A percentile compares a stretch with the other conserved stretches of the same genome.
These are phyloP conservation scores for Dothidotthia symphoricarpi DNA, from an alignment of 2,329 filamentous ascomycete species.

Conservation along the genomic window DNA sequence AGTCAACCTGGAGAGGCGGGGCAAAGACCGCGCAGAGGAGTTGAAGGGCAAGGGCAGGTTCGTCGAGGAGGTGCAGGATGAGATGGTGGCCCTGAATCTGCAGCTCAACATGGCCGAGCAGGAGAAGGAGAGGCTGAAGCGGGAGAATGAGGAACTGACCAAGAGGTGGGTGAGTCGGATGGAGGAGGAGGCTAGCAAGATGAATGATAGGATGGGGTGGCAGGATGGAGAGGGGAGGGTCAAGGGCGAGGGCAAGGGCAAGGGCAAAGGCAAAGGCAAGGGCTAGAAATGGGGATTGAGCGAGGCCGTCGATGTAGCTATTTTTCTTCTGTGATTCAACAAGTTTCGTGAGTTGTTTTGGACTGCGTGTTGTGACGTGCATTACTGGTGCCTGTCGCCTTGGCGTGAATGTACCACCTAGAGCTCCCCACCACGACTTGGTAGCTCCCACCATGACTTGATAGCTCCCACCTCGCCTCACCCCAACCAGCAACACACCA, in stretches of 20 bases:
- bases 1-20: slow-evolving; percentile 59
- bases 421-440: slow-evolving; percentile 25
- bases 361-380: not conserved
- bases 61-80: slow-evolving; percentile 86
- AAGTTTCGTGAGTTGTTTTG: no score
- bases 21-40: slow-evolving; percentile 83
- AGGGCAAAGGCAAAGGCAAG: no score
- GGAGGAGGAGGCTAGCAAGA: slow-evolving; percentile 79
- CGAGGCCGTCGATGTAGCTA: not conserved
- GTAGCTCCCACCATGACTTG: slow-evolving; percentile 13
- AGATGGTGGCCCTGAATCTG: slow-evolving; percentile 82
- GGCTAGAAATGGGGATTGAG: slow-evolving; percentile 3
- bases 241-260: not conserved
- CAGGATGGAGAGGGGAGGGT: slow-evolving; percentile 19
- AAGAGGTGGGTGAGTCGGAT: slow-evolving; percentile 89
- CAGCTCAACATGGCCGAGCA: slow-evolving; percentile 85
- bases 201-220: slow-evolving; percentile 59
- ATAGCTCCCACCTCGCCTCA: no score
- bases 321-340: not conserved
- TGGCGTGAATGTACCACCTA: slow-evolving; percentile 5
- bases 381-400: slow-evolving; percentile 31
- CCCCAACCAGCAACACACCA: no score
- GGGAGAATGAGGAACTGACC: slow-evolving; percentile 85
- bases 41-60: slow-evolving; percentile 78
- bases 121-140: slow-evolving; percentile 66